These are phyloP conservation scores for Chytriomyces confervae DNA, from an alignment of 192 early-diverging fungal genomes.

Conservation along the genomic window DNA sequence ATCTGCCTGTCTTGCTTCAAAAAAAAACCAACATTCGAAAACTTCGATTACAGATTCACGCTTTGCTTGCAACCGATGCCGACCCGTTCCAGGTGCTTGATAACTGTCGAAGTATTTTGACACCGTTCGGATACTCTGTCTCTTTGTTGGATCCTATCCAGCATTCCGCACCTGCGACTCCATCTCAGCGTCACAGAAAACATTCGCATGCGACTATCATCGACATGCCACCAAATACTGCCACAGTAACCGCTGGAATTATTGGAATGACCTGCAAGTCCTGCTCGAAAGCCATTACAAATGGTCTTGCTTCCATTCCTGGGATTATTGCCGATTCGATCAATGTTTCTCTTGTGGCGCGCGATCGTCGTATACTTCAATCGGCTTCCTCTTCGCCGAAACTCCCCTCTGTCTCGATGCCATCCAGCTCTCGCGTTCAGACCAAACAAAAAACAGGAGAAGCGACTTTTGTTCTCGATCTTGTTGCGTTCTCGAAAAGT, in stretches of 20 bases:
- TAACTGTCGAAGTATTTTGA: background rate
- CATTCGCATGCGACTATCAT: too few species aligned
- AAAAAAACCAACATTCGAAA: too few species aligned
- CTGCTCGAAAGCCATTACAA: conserved; percentile 81
- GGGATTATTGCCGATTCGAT: conserved; percentile 1
- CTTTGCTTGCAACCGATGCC: too few species aligned
- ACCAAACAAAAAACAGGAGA: background rate
- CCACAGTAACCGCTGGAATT: conserved; percentile 57
- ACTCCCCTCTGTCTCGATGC: background rate
- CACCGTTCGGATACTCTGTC: background rate
- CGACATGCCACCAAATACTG: too few species aligned
- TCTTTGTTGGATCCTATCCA: too few species aligned
- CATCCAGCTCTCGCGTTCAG: background rate
- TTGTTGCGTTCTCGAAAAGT: background rate
- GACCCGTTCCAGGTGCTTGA: background rate
- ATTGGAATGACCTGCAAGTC: conserved; percentile 92
- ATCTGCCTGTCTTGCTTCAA: too few species aligned
- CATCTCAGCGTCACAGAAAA: too few species aligned
- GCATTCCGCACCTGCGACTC: too few species aligned
- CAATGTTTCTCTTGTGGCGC: background rate
- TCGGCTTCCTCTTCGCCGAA: background rate
- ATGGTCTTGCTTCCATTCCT: conserved; percentile 13
- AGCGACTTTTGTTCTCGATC: background rate
- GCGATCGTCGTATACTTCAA: background rate
- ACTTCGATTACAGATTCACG: too few species aligned